Percentiles rank a stretch among this genome's conserved stretches.
Evolutionary conservation across 2,329 filamentous ascomycete species (phyloP).

Genomic region (Nemania bipapillata): DNA sequence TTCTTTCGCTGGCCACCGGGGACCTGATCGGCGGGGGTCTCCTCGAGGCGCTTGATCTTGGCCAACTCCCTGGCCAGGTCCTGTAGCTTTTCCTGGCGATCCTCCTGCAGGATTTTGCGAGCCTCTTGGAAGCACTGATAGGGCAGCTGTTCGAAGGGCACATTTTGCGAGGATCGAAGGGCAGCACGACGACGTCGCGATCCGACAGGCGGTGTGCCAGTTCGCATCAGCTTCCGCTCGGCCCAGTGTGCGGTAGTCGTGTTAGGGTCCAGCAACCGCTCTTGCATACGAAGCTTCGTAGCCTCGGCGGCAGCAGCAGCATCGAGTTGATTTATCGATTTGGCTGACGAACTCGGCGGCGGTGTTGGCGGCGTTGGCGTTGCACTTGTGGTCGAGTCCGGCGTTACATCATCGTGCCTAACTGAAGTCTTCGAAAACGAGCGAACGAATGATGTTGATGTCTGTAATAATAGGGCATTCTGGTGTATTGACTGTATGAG

Average conservation of each 20-base stretch:
- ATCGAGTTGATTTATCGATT: constrained; percentile 32
- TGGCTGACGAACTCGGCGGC: constrained; percentile 40
- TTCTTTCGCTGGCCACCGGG: constrained; percentile 73
- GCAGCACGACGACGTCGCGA: constrained; percentile 85
- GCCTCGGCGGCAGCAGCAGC: constrained; percentile 32
- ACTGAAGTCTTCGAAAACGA: constrained; percentile 53
- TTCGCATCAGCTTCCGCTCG: constrained; percentile 74
- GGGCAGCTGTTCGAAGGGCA: constrained; percentile 92
- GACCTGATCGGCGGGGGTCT: constrained; percentile 65
- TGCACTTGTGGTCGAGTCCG: constrained; percentile 30
- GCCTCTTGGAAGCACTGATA: constrained; percentile 99
- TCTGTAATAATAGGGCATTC: constrained; percentile 43
- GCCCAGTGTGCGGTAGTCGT: constrained; percentile 72
- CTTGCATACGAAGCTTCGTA: constrained; percentile 47
- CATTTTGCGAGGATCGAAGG: constrained; percentile 69
- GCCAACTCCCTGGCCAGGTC: constrained; percentile 74
- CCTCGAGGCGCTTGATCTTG: constrained; percentile 75
- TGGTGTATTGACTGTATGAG: constrained; percentile 65
- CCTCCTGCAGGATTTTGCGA: constrained; percentile 79
- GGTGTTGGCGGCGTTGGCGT: constrained; percentile 40
- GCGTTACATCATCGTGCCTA: constrained; percentile 52
- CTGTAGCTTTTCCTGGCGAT: constrained; percentile 82
- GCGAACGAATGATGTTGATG: constrained; percentile 50
- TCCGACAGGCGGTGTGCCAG: constrained; percentile 78
- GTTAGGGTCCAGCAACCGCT: constrained; percentile 69